Evolutionary conservation across 2,329 filamentous ascomycete species (phyloP).

Genomic region (Didymosphaeria variabile): DNA sequence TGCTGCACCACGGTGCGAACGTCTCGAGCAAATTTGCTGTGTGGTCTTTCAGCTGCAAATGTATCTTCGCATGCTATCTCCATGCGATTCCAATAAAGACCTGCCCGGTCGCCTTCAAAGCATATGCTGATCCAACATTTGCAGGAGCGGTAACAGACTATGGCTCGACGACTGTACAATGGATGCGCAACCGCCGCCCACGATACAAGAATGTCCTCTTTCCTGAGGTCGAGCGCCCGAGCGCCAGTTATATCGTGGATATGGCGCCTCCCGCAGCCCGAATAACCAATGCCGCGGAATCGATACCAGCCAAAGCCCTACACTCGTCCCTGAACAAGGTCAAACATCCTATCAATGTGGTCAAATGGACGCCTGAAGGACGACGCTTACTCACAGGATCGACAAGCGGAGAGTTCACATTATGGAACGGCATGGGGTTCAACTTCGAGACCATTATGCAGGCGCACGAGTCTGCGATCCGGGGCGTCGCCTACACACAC

Average conservation of each 20-base stretch:
- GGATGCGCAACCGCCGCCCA: constrained; percentile 84
- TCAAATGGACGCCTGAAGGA: constrained; percentile 97
- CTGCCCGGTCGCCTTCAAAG: neutral
- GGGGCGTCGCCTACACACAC: constrained; percentile 87
- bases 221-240: constrained; percentile 84
- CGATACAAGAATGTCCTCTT: constrained; percentile 75
- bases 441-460: constrained; percentile 99
- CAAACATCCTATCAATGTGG: constrained; percentile 95
- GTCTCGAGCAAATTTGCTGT: neutral
- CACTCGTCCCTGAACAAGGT: constrained; percentile 99
- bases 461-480: constrained; percentile 88
- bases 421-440: constrained; percentile 99
- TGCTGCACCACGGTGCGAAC: neutral
- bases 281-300: constrained; percentile 78
- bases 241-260: constrained; percentile 88
- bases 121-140: constrained; percentile 4
- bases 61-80: neutral
- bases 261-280: constrained; percentile 87
- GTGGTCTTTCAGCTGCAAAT: neutral
- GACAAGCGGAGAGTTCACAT: constrained; percentile 95
- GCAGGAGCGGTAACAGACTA: constrained; percentile 92
- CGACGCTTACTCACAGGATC: constrained; percentile 90
- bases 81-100: neutral
- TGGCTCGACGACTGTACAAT: constrained; percentile 87
- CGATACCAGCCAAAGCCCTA: constrained; percentile 91